A percentile compares a stretch with the other conserved stretches of the same genome.
Evolutionary conservation across 176 grass and related monocot species (phyloP).

Genomic region (Eremochloa ophiuroides): DNA sequence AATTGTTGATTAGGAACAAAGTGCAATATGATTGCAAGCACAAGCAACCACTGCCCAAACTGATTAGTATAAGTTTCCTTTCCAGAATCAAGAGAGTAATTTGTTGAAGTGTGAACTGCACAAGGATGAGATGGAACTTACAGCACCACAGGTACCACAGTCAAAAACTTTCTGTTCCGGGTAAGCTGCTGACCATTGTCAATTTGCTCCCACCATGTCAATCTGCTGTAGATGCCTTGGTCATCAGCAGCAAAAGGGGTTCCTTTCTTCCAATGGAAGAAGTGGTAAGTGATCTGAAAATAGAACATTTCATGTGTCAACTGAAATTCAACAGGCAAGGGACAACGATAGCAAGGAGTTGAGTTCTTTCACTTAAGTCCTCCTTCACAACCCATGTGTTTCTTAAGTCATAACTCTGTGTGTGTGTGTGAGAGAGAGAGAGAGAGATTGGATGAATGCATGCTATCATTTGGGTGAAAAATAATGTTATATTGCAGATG

Average conservation of each 20-base stretch:
- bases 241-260: slow-evolving; percentile 66
- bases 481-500: not conserved
- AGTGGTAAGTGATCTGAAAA: slow-evolving; percentile 55
- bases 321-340: not conserved
- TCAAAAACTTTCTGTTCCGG: slow-evolving; percentile 58
- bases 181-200: slow-evolving; percentile 61
- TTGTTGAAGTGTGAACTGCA: not conserved
- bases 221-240: slow-evolving; percentile 56
- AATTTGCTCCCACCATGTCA: slow-evolving; percentile 71
- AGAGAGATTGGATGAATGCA: not conserved
- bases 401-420: too few species aligned
- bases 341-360: not conserved
- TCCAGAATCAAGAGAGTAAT: not conserved
- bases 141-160: slow-evolving; percentile 55
- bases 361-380: not conserved
- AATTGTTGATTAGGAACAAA: not conserved
- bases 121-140: slow-evolving; percentile 33
- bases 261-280: slow-evolving; percentile 69
- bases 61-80: not conserved
- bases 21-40: not conserved
- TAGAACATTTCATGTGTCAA: not conserved
- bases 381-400: not conserved
- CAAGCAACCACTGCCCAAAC: not conserved
- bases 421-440: too few species aligned
- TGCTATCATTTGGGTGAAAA: not conserved